Base-by-base conservation (phyloP, 257 asterid genomes). In the Henckelia pumila region DNA sequence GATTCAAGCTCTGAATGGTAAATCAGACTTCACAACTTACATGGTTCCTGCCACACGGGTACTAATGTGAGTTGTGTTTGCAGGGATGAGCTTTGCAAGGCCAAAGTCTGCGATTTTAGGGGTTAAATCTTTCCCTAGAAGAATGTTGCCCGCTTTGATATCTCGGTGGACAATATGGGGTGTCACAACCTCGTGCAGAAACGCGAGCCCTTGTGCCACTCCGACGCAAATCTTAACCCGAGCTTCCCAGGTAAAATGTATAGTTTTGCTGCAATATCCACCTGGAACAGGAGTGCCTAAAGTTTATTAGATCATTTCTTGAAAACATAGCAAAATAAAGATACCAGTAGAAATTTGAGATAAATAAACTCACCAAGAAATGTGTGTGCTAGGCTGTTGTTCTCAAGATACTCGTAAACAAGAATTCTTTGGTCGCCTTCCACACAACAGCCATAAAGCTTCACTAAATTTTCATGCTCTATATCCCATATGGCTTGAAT, bases 21-120 rank as follows among this genome's bases (percentile, higher is more conserved):
- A 71, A 58, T 40, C 17, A 47, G 52, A 44, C 61, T 56, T 22
- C 24, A 66, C 20, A 58, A 82, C 99, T 81, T 80, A 93, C 99
- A 90, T 79, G 24, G 99, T 93, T 77, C 99, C 99, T 0, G 97
- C 97, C 5, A 93, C 99, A 6, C 96, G 95, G 28, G 99, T 93
- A 61, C 99, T 93, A 70, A 93, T 87, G 63, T 93, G 99, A 56
- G 95, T 88, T 86, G 77, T 73, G 81, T 88, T 84, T 8, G 94
- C 72, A 68, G 97, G 95, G 67, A 93, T 82, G 75, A 93, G 94
- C 85, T 86, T 93, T 59, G 99, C 99, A 37, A 91, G 91, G 57
- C 99, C 99, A 56, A 93, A 93, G 83, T 94, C 99, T 23, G 99
- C 91, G 63, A 91, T 91, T 77, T 78, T 94, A 16, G 99, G 97